Conservation (phyloP, 2,329 filamentous ascomycete species). For the Bipolaris bicolor region DNA sequence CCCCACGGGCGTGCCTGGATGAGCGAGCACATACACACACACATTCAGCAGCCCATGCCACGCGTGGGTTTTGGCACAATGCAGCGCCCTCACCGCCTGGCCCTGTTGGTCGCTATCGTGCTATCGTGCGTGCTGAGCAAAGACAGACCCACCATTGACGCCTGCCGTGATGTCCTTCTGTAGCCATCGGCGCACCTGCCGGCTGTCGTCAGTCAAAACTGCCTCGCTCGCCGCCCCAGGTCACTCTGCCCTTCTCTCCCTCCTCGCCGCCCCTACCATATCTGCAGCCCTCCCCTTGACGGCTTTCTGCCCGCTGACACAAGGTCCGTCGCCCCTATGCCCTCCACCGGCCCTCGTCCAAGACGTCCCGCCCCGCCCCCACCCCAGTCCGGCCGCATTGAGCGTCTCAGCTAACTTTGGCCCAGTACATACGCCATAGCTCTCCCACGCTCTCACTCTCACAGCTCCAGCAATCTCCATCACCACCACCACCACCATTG, state of each 20-base stretch:
- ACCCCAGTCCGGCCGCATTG: conserved; percentile 5
- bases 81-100: conserved; percentile 20
- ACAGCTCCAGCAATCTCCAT: background rate
- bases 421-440: conserved; percentile 26
- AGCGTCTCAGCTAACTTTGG: conserved; percentile 16
- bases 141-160: conserved; percentile 14
- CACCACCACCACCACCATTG: conserved; percentile 11
- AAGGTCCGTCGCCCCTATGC: conserved; percentile 13
- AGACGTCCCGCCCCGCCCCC: conserved; percentile 24
- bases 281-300: background rate
- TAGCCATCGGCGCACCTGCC: conserved; percentile 17
- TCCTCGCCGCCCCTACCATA: background rate
- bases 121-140: background rate
- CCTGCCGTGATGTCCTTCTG: conserved; percentile 11
- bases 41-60: background rate
- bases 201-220: conserved; percentile 13
- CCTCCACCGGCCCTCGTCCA: conserved; percentile 19
- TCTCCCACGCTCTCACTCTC: background rate
- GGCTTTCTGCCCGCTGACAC: conserved; percentile 23
- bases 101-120: conserved; percentile 11
- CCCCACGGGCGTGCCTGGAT: background rate
- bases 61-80: conserved; percentile 8
- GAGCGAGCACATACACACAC: background rate
- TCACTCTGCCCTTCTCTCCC: conserved; percentile 5
- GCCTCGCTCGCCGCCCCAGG: background rate